Evolutionary conservation across 345 rosid species (phyloP).

Genomic region (Gossypium mustelinum): DNA sequence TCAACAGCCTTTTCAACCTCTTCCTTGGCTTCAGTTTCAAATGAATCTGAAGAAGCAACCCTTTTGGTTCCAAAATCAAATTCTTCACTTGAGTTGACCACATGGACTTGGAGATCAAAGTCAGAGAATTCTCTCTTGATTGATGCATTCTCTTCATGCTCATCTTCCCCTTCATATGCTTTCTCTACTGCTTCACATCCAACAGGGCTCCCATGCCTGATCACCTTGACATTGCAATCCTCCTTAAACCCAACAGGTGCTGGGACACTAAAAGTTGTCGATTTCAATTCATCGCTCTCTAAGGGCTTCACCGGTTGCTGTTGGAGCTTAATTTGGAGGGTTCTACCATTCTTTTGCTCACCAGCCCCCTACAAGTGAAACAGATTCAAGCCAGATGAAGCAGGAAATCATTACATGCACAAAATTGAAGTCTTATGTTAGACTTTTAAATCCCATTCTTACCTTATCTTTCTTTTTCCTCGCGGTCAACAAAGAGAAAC

Average conservation of each 20-base stretch:
- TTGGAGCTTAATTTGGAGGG: slow-evolving; percentile 46
- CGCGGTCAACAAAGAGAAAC: slow-evolving; percentile 32
- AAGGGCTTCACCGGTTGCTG: slow-evolving; percentile 54
- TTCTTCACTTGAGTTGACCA: slow-evolving; percentile 23
- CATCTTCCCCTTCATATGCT: slow-evolving; percentile 75
- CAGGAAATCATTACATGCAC: background rate
- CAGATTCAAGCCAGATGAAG: slow-evolving; percentile 10
- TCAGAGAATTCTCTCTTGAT: slow-evolving; percentile 55
- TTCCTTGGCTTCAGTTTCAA: slow-evolving; percentile 21
- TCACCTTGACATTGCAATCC: slow-evolving; percentile 28
- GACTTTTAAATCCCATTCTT: background rate
- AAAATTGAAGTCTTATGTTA: background rate
- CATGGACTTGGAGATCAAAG: slow-evolving; percentile 41
- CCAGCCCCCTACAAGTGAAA: slow-evolving; percentile 32
- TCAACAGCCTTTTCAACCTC: slow-evolving; percentile 24
- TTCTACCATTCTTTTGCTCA: slow-evolving; percentile 25
- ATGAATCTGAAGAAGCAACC: slow-evolving; percentile 18
- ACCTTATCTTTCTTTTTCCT: slow-evolving; percentile 53
- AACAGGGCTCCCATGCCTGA: slow-evolving; percentile 29
- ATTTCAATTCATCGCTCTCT: slow-evolving; percentile 39
- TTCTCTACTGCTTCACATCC: slow-evolving; percentile 38
- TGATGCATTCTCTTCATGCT: slow-evolving; percentile 58
- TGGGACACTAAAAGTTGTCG: slow-evolving; percentile 30
- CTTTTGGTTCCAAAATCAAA: slow-evolving; percentile 19
- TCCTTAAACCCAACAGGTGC: slow-evolving; percentile 23